Evolutionary conservation across 2,329 filamentous ascomycete genomes (phyloP).

Genomic region (Pseudocercospora crystallina): DNA sequence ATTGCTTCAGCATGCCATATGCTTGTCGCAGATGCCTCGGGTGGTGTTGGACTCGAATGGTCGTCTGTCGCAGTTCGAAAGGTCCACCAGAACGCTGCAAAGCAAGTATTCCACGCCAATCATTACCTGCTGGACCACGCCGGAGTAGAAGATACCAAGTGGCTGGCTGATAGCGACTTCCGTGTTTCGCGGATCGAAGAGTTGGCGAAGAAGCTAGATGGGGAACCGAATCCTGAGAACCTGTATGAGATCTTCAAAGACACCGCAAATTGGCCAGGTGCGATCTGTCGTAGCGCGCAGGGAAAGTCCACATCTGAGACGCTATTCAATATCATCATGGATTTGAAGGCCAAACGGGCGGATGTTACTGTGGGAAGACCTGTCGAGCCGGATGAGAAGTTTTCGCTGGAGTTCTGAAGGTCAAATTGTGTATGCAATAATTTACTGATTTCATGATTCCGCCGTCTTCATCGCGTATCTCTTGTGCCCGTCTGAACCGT

Average conservation of each 20-base stretch:
- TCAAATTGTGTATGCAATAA: no score
- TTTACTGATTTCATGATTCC: no score
- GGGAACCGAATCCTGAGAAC: constrained; percentile 8
- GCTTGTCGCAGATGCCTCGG: constrained; percentile 50
- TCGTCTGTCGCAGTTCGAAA: constrained; percentile 34
- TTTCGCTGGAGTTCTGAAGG: neutral
- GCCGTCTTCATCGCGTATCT: no score
- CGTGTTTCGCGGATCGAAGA: constrained; percentile 41
- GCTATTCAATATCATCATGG: constrained; percentile 42
- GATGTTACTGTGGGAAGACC: constrained; percentile 36
- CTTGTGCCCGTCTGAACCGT: no score
- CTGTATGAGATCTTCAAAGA: constrained; percentile 40
- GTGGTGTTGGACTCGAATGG: constrained; percentile 54
- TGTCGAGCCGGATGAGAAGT: constrained; percentile 28
- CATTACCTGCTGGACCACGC: constrained; percentile 43
- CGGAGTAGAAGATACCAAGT: constrained; percentile 42
- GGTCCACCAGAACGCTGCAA: constrained; percentile 34
- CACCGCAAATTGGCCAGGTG: constrained; percentile 39
- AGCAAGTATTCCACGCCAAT: constrained; percentile 45
- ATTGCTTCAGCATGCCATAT: constrained; percentile 57
- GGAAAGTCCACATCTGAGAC: constrained; percentile 29
- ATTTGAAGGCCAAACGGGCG: constrained; percentile 33
- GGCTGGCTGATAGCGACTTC: constrained; percentile 43
- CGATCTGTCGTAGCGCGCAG: constrained; percentile 37
- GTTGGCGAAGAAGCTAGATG: constrained; percentile 23